phyloP scores from a whole-genome alignment of 805 yeast species.

The Monosporozyma siamensis region DNA sequence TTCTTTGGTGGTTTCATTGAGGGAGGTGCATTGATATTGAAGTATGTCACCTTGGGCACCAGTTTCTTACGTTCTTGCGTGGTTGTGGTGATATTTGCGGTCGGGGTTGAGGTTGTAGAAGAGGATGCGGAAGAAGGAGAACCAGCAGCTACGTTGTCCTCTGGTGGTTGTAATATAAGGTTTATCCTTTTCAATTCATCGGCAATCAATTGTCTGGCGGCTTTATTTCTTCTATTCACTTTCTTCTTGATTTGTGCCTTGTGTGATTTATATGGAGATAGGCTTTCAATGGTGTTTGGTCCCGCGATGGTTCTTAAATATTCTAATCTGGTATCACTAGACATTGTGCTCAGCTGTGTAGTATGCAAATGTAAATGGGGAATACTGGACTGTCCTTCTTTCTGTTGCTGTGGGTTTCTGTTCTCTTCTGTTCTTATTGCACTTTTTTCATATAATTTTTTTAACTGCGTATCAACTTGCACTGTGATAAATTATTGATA shows the following conservation, averaged over 20 bases:
- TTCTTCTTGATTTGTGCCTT: constrained; percentile 32
- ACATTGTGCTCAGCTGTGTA: too few species aligned
- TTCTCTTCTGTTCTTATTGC: too few species aligned
- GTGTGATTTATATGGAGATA: constrained; percentile 52
- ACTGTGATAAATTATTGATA: too few species aligned
- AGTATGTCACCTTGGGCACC: constrained; percentile 54
- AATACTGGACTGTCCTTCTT: too few species aligned
- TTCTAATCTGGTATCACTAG: constrained; percentile 19
- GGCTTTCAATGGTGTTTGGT: constrained; percentile 17
- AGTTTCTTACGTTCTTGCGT: constrained; percentile 23
- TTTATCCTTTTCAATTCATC: constrained; percentile 71
- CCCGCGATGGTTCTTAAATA: constrained; percentile 21
- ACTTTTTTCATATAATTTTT: too few species aligned
- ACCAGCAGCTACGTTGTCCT: too few species aligned
- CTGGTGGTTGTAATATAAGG: not conserved
- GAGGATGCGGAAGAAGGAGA: not conserved
- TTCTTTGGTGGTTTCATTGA: constrained; percentile 69
- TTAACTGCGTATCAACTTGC: too few species aligned
- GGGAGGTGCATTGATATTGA: constrained; percentile 77
- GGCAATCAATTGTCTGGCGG: constrained; percentile 57
- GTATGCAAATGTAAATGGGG: too few species aligned
- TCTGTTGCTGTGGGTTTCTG: too few species aligned
- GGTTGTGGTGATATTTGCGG: not conserved
- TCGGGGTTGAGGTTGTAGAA: not conserved
- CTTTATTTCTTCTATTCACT: constrained; percentile 57